Evolutionary conservation across 768 basidiomycete species (phyloP).

Genomic region (Lactarius quietus): DNA sequence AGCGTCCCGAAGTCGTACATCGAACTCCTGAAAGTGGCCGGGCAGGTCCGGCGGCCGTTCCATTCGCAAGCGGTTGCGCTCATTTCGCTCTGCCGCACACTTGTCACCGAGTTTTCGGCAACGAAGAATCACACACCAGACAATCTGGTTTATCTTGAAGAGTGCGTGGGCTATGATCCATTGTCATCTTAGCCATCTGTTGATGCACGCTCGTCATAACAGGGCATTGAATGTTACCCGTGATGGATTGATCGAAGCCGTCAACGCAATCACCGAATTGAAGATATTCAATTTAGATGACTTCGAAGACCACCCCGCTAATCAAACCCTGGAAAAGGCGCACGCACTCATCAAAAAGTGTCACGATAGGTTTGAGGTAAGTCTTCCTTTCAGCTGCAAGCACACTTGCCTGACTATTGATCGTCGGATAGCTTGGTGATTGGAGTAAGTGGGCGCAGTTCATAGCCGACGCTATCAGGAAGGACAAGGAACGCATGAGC

Average conservation of each 20-base stretch:
- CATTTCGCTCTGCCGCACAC: constrained; percentile 16
- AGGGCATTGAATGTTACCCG: constrained; percentile 17
- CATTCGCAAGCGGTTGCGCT: constrained; percentile 19
- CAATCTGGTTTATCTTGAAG: constrained; percentile 12
- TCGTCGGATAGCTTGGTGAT: not conserved
- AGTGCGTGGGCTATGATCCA: constrained; percentile 5
- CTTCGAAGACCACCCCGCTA: constrained; percentile 15
- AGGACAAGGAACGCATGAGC: constrained; percentile 16
- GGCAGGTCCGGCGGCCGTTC: constrained; percentile 21
- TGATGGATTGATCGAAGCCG: constrained; percentile 6
- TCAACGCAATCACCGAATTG: constrained; percentile 12
- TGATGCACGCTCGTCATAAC: not conserved
- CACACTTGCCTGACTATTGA: not conserved
- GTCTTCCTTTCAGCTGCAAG: not conserved
- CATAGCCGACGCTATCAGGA: not conserved
- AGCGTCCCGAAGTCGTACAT: constrained; percentile 13
- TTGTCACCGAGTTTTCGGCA: constrained; percentile 16
- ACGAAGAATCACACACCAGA: constrained; percentile 10
- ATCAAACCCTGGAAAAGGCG: not conserved
- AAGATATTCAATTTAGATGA: constrained; percentile 8
- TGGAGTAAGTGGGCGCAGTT: constrained; percentile 3
- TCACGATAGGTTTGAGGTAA: constrained; percentile 12
- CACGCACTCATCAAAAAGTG: constrained; percentile 6
- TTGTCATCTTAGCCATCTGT: not conserved
- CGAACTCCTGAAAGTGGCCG: constrained; percentile 20